Base-by-base conservation (phyloP, 1,284 basidiomycete species). In the Cryptococcus sp. region DNA sequence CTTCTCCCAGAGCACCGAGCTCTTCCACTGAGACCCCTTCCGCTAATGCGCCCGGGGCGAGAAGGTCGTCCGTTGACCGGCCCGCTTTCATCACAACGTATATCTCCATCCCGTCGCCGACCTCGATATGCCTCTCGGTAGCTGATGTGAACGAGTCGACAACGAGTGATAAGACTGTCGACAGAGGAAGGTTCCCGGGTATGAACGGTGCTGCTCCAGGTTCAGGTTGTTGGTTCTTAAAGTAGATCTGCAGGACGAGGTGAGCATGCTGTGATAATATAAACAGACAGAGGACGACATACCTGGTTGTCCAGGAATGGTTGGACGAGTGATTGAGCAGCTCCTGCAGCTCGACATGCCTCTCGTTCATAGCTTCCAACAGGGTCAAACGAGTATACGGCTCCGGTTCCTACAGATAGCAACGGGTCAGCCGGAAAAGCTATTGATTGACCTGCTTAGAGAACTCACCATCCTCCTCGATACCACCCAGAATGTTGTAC, bases 231-330 rank as follows among this genome's bases (percentile, higher is more conserved):
- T 95, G 93, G 78, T 97, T 97, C 85, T 91, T 92, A 83, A 93
- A 94, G 84, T 95, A 94, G 72, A 96, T 91, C 93, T 96, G 22
- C 42, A 45, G 22, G 5, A 13, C 22, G 10, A 8, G 31, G 31
- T 35, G 31, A 35, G 31, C 31, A 22, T 45, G n/a, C 22, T 11
- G 13, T 19, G n/a, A 19, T 31, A n/a, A 19, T 19, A 1, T 17
- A 16, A 11, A 15, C 27, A 15, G 6, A 25, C 6, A 15, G 39
- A 44, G 40, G 41, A 25, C 31, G 8, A 74, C 79, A 54, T 49
- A 88, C 92, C 85, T 95, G 93, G 79, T 94, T 96, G 80, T 97
- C 93, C 72, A 97, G 82, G 86, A 96, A 95, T 4, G 93, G 93
- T 75, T 97, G 93, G 16, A 97, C 86, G 41, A 97, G 84, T 49